phyloP scores from a whole-genome alignment of 768 basidiomycete genomes.

The Symmetrospora coprosmae region DNA sequence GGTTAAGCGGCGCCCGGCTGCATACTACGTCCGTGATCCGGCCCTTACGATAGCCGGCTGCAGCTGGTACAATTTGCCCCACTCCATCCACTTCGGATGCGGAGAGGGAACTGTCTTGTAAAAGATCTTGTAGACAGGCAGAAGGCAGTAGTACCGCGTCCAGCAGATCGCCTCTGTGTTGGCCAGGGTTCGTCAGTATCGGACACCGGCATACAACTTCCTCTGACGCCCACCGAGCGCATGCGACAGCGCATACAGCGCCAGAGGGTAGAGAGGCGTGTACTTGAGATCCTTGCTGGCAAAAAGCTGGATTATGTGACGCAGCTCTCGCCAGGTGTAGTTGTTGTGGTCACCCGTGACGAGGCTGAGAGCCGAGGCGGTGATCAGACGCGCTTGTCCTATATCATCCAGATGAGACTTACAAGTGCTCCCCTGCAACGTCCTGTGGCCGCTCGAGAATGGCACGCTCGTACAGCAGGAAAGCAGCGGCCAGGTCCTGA shows the following conservation, averaged over 20 bases:
- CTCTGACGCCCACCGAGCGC: neutral
- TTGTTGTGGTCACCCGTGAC: constrained; percentile 4
- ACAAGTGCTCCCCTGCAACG: constrained; percentile 8
- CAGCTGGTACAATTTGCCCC: neutral
- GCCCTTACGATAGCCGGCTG: constrained; percentile 10
- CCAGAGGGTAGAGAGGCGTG: neutral
- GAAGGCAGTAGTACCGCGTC: neutral
- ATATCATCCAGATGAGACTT: too few species aligned
- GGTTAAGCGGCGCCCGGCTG: neutral
- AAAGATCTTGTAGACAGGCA: neutral
- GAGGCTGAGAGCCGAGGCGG: constrained; percentile 10
- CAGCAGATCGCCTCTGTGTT: neutral
- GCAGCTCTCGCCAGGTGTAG: constrained; percentile 1
- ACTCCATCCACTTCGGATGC: neutral
- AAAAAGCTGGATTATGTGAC: neutral
- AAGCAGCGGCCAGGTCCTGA: neutral
- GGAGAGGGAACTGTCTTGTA: neutral
- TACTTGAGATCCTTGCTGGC: neutral
- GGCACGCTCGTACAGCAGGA: constrained; percentile 4
- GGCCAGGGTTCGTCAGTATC: neutral
- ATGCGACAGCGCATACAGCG: neutral
- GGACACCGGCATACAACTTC: neutral
- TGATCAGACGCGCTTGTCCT: too few species aligned
- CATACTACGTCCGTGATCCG: too few species aligned
- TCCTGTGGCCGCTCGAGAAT: neutral